Base-by-base conservation (phyloP, 306 rosid genomes). In the Clitoria ternatea region DNA sequence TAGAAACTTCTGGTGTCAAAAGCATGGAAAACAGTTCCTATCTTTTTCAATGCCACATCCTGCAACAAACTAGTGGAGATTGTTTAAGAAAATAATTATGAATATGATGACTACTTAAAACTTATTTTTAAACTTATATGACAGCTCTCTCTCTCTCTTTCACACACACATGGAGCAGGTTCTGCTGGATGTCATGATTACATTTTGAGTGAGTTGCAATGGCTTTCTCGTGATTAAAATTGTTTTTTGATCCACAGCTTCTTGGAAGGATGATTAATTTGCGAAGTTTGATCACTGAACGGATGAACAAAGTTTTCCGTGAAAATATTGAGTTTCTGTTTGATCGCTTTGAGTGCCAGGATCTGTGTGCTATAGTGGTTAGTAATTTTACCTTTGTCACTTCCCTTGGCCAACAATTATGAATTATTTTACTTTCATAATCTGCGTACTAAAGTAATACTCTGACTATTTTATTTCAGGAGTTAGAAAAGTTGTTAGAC, bases 311-410 rank as follows among this genome's bases (percentile, higher is more conserved):
- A 81, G 73, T 79, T 79, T 94, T 94, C 76, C 88, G 97, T 40
- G 95, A 90, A 69, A 94, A 94, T 83, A 88, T 94, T 15, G 98
- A 94, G 88, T 94, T 90, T 81, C 84, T 94, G 55, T 94, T 85
- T 78, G 98, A 90, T 81, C 94, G 98, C 65, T 94, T 94, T 50
- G 98, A 94, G 86, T 94, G 96, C 79, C 97, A 94, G 75, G 98
- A 94, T 85, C 89, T 94, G 40, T 94, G 96, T 71, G 94, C 95
- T 77, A 78, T 88, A 69, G 94, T 94, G 88, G 98, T 94, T 64
- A 69, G 95, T 84, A 47, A 54, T 56, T 80, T 78, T 75, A 63
- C 72, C 61, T 76, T 80, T 62, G 56, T 70, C 73, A 37, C 64
- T 66, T 75, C 26, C 50, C 60, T 53, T 53, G 70, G 54, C 49